Conservation (phyloP, 1,284 basidiomycete species). For the Tranzscheliella williamsii region DNA sequence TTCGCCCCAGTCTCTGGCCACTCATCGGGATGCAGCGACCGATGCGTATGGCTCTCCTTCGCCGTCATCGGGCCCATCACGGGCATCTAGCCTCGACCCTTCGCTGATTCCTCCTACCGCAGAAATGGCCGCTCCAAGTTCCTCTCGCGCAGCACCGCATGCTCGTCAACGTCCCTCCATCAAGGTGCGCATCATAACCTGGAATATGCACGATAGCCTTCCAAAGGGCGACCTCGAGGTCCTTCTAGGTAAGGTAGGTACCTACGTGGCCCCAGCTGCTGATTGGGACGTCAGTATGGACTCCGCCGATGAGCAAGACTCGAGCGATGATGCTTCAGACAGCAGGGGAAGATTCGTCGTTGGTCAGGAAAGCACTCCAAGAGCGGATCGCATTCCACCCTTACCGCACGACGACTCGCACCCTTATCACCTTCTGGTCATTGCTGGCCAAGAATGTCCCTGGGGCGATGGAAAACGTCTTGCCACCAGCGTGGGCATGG, state of each 20-base stretch:
- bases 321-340: neutral
- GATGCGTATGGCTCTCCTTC: no score
- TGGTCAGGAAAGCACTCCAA: constrained; percentile 41
- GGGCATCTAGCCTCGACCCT: neutral
- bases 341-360: constrained; percentile 30
- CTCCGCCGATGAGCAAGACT: constrained; percentile 21
- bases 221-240: constrained; percentile 75
- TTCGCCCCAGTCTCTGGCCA: no score
- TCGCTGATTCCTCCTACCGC: neutral
- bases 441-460: constrained; percentile 71
- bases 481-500: constrained; percentile 51
- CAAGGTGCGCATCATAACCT: constrained; percentile 65
- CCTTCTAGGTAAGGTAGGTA: constrained; percentile 71
- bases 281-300: constrained; percentile 45
- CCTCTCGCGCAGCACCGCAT: no score
- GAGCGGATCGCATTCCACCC: constrained; percentile 49
- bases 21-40: no score
- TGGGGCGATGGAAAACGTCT: constrained; percentile 55
- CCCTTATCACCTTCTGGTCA: constrained; percentile 77
- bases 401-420: constrained; percentile 63
- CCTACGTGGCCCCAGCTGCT: constrained; percentile 63
- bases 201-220: constrained; percentile 65
- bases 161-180: constrained; percentile 52
- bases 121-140: no score
- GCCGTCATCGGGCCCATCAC: neutral